Evolutionary conservation across 164 flowering plant genomes (phyloP), one percentile per base, ranked within the genome.

Genomic region (Euptelea pleiosperma): DNA sequence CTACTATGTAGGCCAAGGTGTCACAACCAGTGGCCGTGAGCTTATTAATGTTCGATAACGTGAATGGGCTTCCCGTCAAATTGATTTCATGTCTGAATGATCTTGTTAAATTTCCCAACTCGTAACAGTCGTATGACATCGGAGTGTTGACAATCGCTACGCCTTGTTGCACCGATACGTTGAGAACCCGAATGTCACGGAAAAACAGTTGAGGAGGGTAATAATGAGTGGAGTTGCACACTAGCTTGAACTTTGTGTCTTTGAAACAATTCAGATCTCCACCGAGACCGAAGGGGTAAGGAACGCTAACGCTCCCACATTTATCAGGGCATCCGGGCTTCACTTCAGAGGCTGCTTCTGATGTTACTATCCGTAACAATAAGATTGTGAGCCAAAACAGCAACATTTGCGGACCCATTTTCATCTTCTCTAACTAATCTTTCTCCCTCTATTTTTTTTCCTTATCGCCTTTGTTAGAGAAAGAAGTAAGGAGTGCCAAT

Each of bases 51-150:
- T 39, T 0, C 3, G 52, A 58, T 40, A 46, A 45, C 11, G 43
- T 46, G 43, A 58, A 29, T 5, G 60, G 50, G n/a, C n/a, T n/a
- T 6, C 15, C 10, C 2, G 8, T 10, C 40, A 34, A 29, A 15
- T 0, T 0, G 22, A 9, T 11, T 2, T 0, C 0, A 4, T 2
- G 4, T 0, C 1, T 0, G 36, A n/a, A n/a, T 2, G 8, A 0
- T n/a, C 0, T 1, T 15, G 2, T n/a, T 30, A 7, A 0, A 0
- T 19, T 19, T 2, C 25, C 21, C 0, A 26, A 9, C 6, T n/a
- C n/a, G n/a, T 33, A 52, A 6, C 56, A 52, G 2, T 33, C 14
- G 2, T 3, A 33, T 8, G 26, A 24, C 3, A 15, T 6, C 7
- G 16, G 3, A 34, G 19, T 3, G 4, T 1, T 9, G 15, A 34